phyloP scores from a whole-genome alignment of 495 filamentous ascomycete species.

The Penicillium maclennaniae region DNA sequence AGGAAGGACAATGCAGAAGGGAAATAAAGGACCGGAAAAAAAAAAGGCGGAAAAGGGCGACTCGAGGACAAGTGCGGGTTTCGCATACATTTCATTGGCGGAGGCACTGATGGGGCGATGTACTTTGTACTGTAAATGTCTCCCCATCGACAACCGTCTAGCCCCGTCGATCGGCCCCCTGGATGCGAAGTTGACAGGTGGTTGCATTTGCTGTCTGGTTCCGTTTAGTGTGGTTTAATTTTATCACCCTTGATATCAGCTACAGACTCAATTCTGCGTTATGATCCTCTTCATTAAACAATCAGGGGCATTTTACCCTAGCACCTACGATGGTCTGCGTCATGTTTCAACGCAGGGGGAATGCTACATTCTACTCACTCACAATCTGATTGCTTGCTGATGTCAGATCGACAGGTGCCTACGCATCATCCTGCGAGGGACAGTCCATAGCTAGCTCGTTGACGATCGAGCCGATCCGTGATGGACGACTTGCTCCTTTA shows the following conservation, averaged over 20 bases:
- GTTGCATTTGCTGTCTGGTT: no score
- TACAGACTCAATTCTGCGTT: no score
- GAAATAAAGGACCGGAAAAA: neutral
- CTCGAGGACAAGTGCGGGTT: no score
- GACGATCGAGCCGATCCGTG: neutral
- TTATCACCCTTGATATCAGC: no score
- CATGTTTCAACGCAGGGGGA: constrained; percentile 1
- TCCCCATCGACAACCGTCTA: neutral
- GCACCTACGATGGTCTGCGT: neutral
- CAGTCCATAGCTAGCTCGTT: neutral
- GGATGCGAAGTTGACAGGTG: neutral
- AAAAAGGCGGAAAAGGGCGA: neutral
- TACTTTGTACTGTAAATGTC: neutral
- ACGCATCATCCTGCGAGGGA: neutral
- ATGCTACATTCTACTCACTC: constrained; percentile 2
- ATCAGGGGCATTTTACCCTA: no score
- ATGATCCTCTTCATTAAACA: no score
- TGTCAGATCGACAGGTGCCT: neutral
- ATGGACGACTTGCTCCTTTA: neutral
- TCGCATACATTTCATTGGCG: neutral
- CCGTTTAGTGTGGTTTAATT: no score
- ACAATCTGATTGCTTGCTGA: neutral
- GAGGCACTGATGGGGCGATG: neutral
- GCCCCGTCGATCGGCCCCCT: neutral
- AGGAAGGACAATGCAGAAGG: neutral